Conservation (phyloP, 106 monocot genomes). For the Triglochin maritima region DNA sequence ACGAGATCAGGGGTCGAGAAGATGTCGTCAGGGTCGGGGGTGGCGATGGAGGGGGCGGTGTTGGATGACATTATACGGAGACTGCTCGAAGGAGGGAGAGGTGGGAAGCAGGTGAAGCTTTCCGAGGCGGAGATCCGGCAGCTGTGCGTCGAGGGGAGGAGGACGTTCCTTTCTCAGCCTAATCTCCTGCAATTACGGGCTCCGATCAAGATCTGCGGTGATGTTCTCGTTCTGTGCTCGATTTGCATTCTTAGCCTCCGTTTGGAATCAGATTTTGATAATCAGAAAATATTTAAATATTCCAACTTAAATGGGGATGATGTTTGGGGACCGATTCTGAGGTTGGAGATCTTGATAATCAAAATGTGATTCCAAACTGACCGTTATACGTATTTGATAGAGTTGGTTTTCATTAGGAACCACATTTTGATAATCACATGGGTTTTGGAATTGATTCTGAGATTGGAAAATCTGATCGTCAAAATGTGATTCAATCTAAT, state of each 20-base stretch:
- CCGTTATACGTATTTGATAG: too few species aligned
- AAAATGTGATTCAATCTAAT: too few species aligned
- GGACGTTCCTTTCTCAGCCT: constrained; percentile 17
- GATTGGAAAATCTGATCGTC: too few species aligned
- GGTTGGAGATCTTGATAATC: too few species aligned
- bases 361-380: too few species aligned
- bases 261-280: not conserved
- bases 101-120: constrained; percentile 26
- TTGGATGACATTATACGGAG: constrained; percentile 25
- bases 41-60: constrained; percentile 11
- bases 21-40: constrained; percentile 7
- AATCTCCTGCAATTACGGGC: constrained; percentile 21
- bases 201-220: constrained; percentile 30
- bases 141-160: constrained; percentile 21
- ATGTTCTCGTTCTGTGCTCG: not conserved
- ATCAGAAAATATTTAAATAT: too few species aligned
- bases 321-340: too few species aligned
- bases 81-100: constrained; percentile 8
- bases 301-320: too few species aligned
- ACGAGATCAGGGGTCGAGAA: not conserved
- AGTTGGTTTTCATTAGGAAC: too few species aligned
- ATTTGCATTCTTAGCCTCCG: not conserved
- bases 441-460: too few species aligned
- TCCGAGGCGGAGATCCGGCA: constrained; percentile 30
- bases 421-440: too few species aligned